Conservation (phyloP, 257 asterid genomes). For the Ilex aquifolium region DNA sequence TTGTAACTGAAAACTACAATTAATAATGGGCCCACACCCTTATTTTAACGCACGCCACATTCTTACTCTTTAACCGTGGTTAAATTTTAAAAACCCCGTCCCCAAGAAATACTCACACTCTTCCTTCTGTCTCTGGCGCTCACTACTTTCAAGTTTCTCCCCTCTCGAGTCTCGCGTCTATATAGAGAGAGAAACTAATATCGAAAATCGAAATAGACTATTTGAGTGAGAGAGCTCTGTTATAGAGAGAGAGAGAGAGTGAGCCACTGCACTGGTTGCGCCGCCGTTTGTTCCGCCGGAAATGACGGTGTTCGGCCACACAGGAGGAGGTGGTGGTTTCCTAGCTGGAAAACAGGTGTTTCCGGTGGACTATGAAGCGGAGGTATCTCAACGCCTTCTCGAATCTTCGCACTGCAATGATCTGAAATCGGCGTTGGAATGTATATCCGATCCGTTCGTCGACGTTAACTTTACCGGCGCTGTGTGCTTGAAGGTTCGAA, state of each 20-base stretch:
- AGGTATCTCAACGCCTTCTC: slow-evolving; percentile 64
- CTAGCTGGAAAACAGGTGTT: slow-evolving; percentile 60
- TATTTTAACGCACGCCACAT: not conserved
- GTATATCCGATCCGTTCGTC: slow-evolving; percentile 56
- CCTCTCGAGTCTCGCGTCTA: slow-evolving; percentile 21
- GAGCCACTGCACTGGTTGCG: not conserved
- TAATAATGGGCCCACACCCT: too few relatives aligned
- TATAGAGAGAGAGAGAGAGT: not conserved
- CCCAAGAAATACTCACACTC: slow-evolving; percentile 14
- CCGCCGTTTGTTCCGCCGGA: slow-evolving; percentile 15
- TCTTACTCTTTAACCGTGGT: slow-evolving; percentile 17
- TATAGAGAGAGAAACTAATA: slow-evolving; percentile 7
- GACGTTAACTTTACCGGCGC: slow-evolving; percentile 71
- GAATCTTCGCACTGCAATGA: slow-evolving; percentile 51
- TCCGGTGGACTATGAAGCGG: slow-evolving; percentile 70
- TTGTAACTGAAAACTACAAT: too few relatives aligned
- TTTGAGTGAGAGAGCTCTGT: not conserved
- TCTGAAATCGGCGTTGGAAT: slow-evolving; percentile 44
- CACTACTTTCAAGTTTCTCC: slow-evolving; percentile 42
- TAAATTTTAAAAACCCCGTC: slow-evolving; percentile 2
- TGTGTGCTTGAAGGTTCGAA: slow-evolving; percentile 59
- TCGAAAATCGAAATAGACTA: slow-evolving; percentile 8
- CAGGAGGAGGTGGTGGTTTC: slow-evolving; percentile 43
- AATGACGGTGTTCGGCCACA: slow-evolving; percentile 45
- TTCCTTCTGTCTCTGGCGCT: slow-evolving; percentile 29